Base-by-base conservation (phyloP, 73 alveolate species). In the Uronychia setigera region DNA sequence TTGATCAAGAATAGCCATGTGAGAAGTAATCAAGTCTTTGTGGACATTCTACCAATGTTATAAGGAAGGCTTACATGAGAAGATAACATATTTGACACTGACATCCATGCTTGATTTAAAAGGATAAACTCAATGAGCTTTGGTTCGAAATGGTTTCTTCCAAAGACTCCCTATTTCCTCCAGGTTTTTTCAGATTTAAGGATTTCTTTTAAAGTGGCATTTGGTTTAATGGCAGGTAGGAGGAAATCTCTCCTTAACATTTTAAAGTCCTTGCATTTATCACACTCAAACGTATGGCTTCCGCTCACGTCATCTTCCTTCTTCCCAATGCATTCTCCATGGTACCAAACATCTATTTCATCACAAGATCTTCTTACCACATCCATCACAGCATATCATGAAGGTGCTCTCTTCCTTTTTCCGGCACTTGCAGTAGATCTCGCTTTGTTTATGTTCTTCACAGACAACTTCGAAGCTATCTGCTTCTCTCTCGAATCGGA, bases 351-450 rank as follows among this genome's bases (percentile, higher is more conserved):
- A 46, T 46, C 67, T 46, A 11, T 19, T 46, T 5, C 19, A 46
- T 11, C n/a, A 5, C 67, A 5, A 46, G n/a, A 46, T n/a, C n/a
- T 11, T 46, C 67, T 46, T 46, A 46, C 67, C 67, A 19, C 67
- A 46, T 46, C 67, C 67, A 46, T 46, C 67, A 19, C 67, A 46
- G 67, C 67, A 46, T 5, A 46, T 46, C 67, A 46, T 46, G 67
- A 46, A 46, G n/a, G 19, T 5, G 67, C 67, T 46, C 19, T 46
- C 67, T 19, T 5, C 19, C 19, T 46, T 19, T 19, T 46, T 46
- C 67, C 67, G 67, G 67, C 67, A 46, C 19, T 46, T 46, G 67
- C 67, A 46, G 67, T 46, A 46, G n/a, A 46, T 19, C 67, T 46
- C 67, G 19, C 67, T 46, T 5, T 5, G 67, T 46, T 46, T 46